Evolutionary conservation across 345 rosid genomes (phyloP).

Genomic region (Limnanthes douglasii): DNA sequence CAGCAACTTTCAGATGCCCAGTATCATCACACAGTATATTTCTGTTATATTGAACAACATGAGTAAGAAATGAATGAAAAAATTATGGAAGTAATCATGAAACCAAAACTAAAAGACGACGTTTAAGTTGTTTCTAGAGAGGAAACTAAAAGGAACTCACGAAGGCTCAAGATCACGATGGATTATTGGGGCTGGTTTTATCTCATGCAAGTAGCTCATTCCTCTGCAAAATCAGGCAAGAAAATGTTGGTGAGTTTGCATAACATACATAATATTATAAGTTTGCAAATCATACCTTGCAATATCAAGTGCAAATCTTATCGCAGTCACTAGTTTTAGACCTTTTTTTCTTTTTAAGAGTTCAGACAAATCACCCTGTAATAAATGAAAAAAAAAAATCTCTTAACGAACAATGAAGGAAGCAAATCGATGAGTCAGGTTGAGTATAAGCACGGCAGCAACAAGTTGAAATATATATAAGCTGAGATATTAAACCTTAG

Average conservation of each 20-base stretch:
- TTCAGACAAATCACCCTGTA: constrained; percentile 68
- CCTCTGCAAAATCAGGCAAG: constrained; percentile 40
- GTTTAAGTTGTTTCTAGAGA: background rate
- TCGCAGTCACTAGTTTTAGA: constrained; percentile 35
- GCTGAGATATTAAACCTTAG: constrained; percentile 34
- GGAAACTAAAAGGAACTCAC: constrained; percentile 57
- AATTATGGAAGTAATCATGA: background rate
- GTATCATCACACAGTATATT: constrained; percentile 90
- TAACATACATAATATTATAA: too few relatives aligned
- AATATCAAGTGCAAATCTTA: constrained; percentile 83
- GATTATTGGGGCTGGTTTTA: constrained; percentile 72
- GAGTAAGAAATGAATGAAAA: constrained; percentile 18
- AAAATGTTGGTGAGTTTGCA: constrained; percentile 6
- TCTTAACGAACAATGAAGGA: constrained; percentile 2
- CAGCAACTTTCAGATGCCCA: constrained; percentile 93
- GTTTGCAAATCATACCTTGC: constrained; percentile 42
- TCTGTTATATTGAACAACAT: constrained; percentile 26
- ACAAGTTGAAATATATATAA: background rate
- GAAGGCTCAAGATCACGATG: constrained; percentile 99
- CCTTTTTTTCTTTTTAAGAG: constrained; percentile 51
- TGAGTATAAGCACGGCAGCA: background rate
- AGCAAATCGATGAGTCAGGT: too few relatives aligned
- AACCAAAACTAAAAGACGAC: background rate
- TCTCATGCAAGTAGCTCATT: constrained; percentile 88
- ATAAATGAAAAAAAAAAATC: constrained; percentile 1